Base-by-base conservation (phyloP, 345 rosid genomes). In the Schrenkiella parvula region DNA sequence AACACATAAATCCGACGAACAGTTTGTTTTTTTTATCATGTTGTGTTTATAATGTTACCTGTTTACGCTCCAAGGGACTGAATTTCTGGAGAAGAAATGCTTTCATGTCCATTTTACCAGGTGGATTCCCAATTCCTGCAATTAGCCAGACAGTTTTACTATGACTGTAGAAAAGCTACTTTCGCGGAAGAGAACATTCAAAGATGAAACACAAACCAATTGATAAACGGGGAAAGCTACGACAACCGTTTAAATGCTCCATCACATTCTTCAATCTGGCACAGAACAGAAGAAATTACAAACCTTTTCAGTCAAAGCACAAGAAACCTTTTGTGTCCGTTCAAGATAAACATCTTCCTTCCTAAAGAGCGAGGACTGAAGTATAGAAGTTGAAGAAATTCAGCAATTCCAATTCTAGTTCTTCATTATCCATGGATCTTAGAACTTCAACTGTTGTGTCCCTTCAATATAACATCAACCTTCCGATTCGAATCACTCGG, bases 71-170 rank as follows among this genome's bases (percentile, higher is more conserved):
- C 19, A 38, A 73, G 1, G 79, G 59, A 71, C 98, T 92, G 70
- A 92, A 90, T 53, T 87, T 87, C 68, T 88, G 96, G 39, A 92
- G 80, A 63, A 88, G 96, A 78, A 80, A 92, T 55, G 96, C 98
- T 79, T 86, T 90, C 88, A 90, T 77, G 84, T 92, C 96, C 93
- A 92, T 92, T 3, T 77, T 78, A 52, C 95, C 98, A 1, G 98
- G 96, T 66, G 96, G 93, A 76, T 87, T 88, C 60, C 95, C 96
- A 62, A 92, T 88, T 64, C 98, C 96, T 90, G 83, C 66, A 69
- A 44, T 47, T 15, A 21, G 39, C 21, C 4, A 66, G 28, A 39
- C 10, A 39, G 1, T 10, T 39, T 39, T 21, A 50, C 1, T 22
- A 66, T 29, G 41, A 28, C 11, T 25, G 70, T 1, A 25, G n/a